Evolutionary conservation across 2,329 filamentous ascomycete genomes (phyloP).

Genomic region (Hypoxylon sp.): DNA sequence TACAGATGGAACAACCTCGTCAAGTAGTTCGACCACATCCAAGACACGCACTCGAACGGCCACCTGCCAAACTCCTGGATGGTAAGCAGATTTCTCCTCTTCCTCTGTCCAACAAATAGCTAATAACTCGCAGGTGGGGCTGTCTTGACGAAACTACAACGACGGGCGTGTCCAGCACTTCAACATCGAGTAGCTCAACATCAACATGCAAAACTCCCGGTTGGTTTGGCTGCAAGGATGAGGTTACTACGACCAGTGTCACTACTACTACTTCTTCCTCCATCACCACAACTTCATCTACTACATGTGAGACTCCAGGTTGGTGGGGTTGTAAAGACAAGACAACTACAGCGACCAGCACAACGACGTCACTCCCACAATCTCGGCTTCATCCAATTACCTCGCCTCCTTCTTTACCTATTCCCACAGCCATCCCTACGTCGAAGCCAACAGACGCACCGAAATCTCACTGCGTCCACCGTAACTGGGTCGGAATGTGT

Average conservation of each 20-base stretch:
- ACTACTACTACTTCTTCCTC: conserved; percentile 54
- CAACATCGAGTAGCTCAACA: conserved; percentile 64
- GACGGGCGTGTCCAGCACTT: conserved; percentile 58
- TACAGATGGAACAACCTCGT: conserved; percentile 79
- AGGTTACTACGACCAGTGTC: conserved; percentile 58
- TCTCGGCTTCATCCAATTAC: conserved; percentile 48
- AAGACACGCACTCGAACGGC: conserved; percentile 80
- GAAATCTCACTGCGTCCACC: conserved; percentile 47
- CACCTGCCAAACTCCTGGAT: conserved; percentile 92
- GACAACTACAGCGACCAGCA: conserved; percentile 27
- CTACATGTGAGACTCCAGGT: conserved; percentile 49
- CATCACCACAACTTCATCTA: conserved; percentile 55
- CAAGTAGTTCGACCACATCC: conserved; percentile 67
- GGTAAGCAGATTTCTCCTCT: conserved; percentile 70
- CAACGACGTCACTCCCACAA: conserved; percentile 40
- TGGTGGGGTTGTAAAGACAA: conserved; percentile 47
- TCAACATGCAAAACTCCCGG: conserved; percentile 74
- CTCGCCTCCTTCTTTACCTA: conserved; percentile 48
- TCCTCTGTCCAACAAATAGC: background rate
- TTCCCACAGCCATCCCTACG: conserved; percentile 33
- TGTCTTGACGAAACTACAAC: conserved; percentile 77
- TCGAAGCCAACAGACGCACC: conserved; percentile 33
- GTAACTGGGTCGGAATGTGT: conserved; percentile 51
- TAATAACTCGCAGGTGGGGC: conserved; percentile 59
- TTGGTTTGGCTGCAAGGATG: conserved; percentile 76